Evolutionary conservation across 2,329 filamentous ascomycete species (phyloP).

Genomic region (Corynespora cassiicola): DNA sequence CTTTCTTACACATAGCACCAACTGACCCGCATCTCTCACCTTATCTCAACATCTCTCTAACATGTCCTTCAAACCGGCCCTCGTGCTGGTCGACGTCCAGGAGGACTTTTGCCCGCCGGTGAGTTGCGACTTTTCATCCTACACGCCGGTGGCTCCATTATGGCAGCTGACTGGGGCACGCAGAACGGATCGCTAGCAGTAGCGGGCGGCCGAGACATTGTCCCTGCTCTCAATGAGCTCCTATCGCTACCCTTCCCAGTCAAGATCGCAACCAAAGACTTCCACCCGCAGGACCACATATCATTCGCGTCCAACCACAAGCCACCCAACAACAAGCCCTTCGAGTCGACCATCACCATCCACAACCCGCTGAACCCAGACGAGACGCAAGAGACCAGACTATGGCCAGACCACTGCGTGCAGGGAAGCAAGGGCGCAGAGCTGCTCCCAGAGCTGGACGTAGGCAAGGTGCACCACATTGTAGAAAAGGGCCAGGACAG

Average conservation of each 20-base stretch:
- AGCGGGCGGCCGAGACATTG: slow-evolving; percentile 72
- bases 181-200: slow-evolving; percentile 88
- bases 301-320: slow-evolving; percentile 86
- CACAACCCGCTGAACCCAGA: slow-evolving; percentile 68
- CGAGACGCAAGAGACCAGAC: slow-evolving; percentile 69
- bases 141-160: slow-evolving; percentile 1
- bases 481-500: slow-evolving; percentile 80
- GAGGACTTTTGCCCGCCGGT: slow-evolving; percentile 95
- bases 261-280: slow-evolving; percentile 90
- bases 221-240: slow-evolving; percentile 75
- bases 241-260: slow-evolving; percentile 73
- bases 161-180: slow-evolving; percentile 16
- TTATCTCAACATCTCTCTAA: too few relatives aligned
- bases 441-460: slow-evolving; percentile 75
- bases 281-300: slow-evolving; percentile 81
- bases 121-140: too few relatives aligned
- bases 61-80: slow-evolving; percentile 56
- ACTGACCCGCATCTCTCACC: too few relatives aligned
- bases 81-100: slow-evolving; percentile 85
- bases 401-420: slow-evolving; percentile 94
- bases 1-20: slow-evolving; percentile 8
- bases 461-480: slow-evolving; percentile 64
- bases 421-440: slow-evolving; percentile 74
- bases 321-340: slow-evolving; percentile 69
- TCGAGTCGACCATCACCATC: slow-evolving; percentile 69